phyloP scores from a whole-genome alignment of 768 basidiomycete species.

The Kwoniella bestiolae region DNA sequence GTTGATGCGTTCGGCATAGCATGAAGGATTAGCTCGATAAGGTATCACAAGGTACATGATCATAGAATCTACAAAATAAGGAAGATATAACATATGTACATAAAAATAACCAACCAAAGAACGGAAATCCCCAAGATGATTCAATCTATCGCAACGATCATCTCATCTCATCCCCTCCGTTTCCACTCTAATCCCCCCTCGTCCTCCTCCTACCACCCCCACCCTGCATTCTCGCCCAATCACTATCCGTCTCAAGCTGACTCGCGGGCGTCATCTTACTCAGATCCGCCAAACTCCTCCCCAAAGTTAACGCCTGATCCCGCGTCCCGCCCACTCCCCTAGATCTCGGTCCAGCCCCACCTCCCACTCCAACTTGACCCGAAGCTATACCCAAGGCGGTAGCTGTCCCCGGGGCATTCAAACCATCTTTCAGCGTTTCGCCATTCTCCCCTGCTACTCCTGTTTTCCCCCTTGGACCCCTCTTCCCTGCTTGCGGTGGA shows the following conservation, averaged over 20 bases:
- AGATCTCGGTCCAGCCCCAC: conserved; percentile 13
- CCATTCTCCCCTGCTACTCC: conserved; percentile 8
- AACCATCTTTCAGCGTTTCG: conserved; percentile 25
- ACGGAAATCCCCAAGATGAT: too few species aligned
- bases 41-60: conserved; percentile 11
- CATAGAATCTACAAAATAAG: neutral
- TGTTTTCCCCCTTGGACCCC: conserved; percentile 44
- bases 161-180: conserved; percentile 7
- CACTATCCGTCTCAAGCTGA: conserved; percentile 47
- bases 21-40: too few species aligned
- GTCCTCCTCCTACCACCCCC: conserved; percentile 34
- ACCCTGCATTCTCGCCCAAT: conserved; percentile 53
- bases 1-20: too few species aligned
- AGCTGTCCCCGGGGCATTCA: conserved; percentile 44
- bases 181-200: conserved; percentile 34
- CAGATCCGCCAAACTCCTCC: conserved; percentile 51
- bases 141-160: too few species aligned
- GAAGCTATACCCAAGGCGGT: conserved; percentile 47
- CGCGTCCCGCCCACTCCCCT: conserved; percentile 39
- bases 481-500: conserved; percentile 28
- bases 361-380: conserved; percentile 27
- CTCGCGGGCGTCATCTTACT: conserved; percentile 44
- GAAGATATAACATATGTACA: too few species aligned
- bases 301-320: conserved; percentile 38
- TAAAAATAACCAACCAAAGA: too few species aligned